Evolutionary conservation across 345 rosid genomes (phyloP), one percentile per base, ranked within the genome.

Genomic region (Populus euphratica): DNA sequence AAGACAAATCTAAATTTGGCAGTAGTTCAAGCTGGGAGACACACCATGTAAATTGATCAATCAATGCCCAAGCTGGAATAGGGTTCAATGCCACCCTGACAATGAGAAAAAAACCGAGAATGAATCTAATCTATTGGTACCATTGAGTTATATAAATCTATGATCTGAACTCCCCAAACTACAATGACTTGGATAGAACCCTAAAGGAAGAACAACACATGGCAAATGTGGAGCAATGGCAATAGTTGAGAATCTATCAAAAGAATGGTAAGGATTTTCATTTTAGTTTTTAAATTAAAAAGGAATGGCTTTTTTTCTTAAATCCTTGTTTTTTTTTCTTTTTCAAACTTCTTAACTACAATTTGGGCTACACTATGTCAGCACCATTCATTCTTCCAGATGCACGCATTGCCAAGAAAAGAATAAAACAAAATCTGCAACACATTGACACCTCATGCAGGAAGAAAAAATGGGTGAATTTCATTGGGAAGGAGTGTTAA

Each of bases 21-120:
- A 7, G 67, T 20, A 69, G 31, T 12, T 7, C 70, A 68, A 49
- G 62, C 78, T 56, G 35, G 35, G 61, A 54, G 54, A 69, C 18
- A 72, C 38, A 25, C 50, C 50, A 71, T 35, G 77, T 39, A 44
- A 66, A 69, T 14, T 68, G 73, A 81, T 88, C 88, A 90, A 71
- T 91, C 98, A 76, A 93, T 93, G 85, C 93, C 94, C 95, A 90
- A 85, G 68, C 94, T 89, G 63, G 91, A 89, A 82, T 86, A 93
- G 68, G 97, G 91, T 83, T 90, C 94, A 79, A 81, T 85, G 72
- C 87, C 91, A 86, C 94, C 97, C 97, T 93, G 92, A 74, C 80
- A 82, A 82, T 66, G 73, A 82, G 38, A 59, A 73, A 71, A 77
- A 66, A 61, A 54, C 12, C 65, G 1, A 39, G 25, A 71, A 79